These are phyloP conservation scores for Triangularia verruculosa DNA, from an alignment of 2,329 filamentous ascomycete genomes.

Conservation along the genomic window DNA sequence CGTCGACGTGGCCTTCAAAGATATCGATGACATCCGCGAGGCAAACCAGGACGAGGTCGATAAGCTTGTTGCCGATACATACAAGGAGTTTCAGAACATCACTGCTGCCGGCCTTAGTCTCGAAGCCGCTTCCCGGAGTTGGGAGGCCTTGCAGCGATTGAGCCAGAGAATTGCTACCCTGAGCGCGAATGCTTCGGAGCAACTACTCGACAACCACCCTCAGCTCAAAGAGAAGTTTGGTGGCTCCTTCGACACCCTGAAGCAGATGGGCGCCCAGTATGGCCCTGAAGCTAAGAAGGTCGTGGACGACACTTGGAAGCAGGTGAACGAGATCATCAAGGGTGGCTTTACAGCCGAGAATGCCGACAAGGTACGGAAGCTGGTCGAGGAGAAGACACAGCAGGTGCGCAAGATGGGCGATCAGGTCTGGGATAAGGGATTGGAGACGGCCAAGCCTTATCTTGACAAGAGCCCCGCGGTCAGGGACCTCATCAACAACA, in stretches of 20 bases:
- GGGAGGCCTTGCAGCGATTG: conserved; percentile 61
- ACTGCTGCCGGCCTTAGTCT: conserved; percentile 59
- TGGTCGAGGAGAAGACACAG: conserved; percentile 68
- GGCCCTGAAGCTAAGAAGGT: conserved; percentile 76
- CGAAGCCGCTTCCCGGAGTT: conserved; percentile 59
- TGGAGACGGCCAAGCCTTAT: conserved; percentile 68
- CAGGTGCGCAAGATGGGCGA: conserved; percentile 66
- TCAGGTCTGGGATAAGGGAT: conserved; percentile 67
- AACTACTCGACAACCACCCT: conserved; percentile 72
- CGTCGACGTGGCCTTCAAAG: conserved; percentile 67
- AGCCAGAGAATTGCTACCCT: conserved; percentile 58
- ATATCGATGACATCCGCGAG: conserved; percentile 64
- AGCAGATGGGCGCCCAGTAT: conserved; percentile 65
- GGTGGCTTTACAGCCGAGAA: conserved; percentile 55
- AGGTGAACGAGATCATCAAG: conserved; percentile 62
- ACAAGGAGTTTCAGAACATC: conserved; percentile 62
- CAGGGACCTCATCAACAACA: conserved; percentile 70
- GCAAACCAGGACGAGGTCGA: conserved; percentile 71
- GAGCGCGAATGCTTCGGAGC: conserved; percentile 58
- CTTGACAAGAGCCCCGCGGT: conserved; percentile 75
- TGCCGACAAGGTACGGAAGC: conserved; percentile 54
- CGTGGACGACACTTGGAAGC: conserved; percentile 66
- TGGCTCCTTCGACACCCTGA: conserved; percentile 64
- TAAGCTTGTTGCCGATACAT: conserved; percentile 63
- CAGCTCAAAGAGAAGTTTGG: conserved; percentile 70